phyloP scores from a whole-genome alignment of 75 land plant genomes.

The Sequoia sempervirens region DNA sequence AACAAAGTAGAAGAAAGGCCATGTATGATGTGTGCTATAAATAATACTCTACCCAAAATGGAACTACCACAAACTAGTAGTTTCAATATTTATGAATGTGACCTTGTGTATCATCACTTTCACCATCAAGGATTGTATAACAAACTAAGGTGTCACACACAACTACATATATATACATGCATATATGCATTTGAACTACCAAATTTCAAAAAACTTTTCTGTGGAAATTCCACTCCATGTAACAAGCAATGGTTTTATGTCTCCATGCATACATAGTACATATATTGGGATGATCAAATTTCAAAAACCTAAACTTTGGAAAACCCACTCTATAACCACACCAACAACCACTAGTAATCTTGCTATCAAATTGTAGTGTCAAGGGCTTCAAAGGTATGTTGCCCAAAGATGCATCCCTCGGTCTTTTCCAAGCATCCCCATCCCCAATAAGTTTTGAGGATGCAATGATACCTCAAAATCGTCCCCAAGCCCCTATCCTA shows the following conservation, averaged over 20 bases:
- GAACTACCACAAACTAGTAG: background rate
- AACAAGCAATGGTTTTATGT: background rate
- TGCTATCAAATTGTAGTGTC: background rate
- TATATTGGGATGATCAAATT: background rate
- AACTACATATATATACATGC: background rate
- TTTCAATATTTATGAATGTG: background rate
- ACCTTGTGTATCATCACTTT: background rate
- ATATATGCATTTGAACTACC: background rate
- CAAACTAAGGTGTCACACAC: background rate
- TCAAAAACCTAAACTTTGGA: background rate
- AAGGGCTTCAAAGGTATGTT: background rate
- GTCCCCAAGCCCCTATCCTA: too few species aligned
- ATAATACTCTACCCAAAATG: background rate
- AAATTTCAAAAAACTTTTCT: background rate
- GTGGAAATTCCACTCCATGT: background rate
- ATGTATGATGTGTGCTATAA: too few species aligned
- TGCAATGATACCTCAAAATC: too few species aligned
- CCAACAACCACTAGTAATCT: background rate
- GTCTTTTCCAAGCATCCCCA: too few species aligned
- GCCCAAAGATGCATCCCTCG: too few species aligned
- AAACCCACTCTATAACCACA: background rate
- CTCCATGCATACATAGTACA: background rate
- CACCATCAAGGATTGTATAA: background rate
- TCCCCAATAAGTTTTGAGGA: too few species aligned
- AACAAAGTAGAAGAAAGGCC: too few species aligned